Evolutionary conservation across 192 early-diverging fungal species (phyloP).

Genomic region (Piromyces sp.): DNA sequence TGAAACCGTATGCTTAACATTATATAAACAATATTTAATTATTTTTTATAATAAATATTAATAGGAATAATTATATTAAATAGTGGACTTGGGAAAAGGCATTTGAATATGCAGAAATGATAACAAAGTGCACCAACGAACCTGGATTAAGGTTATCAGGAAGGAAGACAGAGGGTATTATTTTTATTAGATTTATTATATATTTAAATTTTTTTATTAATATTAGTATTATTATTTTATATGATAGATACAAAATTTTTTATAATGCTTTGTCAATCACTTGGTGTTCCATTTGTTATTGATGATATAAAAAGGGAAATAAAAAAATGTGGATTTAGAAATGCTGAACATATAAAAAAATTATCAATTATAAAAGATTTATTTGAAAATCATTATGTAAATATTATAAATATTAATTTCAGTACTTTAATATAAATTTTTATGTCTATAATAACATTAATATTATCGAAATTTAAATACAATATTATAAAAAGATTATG

Average conservation of each 20-base stretch:
- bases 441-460: no score
- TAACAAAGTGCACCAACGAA: neutral
- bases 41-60: no score
- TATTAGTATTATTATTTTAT: no score
- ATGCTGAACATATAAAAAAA: neutral
- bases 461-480: no score
- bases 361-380: neutral
- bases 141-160: neutral
- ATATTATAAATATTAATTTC: no score
- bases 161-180: neutral
- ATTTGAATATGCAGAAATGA: neutral
- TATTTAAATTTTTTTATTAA: no score
- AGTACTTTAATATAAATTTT: no score
- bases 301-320: neutral
- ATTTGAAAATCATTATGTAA: neutral
- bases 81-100: neutral
- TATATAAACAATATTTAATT: no score
- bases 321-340: neutral
- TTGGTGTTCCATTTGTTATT: neutral
- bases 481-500: no score
- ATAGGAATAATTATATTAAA: no score
- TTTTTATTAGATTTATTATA: no score
- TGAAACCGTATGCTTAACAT: no score
- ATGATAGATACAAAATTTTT: neutral
- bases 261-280: neutral